Base-by-base conservation (phyloP, 2,329 filamentous ascomycete species). In the Colletotrichum simmondsii region DNA sequence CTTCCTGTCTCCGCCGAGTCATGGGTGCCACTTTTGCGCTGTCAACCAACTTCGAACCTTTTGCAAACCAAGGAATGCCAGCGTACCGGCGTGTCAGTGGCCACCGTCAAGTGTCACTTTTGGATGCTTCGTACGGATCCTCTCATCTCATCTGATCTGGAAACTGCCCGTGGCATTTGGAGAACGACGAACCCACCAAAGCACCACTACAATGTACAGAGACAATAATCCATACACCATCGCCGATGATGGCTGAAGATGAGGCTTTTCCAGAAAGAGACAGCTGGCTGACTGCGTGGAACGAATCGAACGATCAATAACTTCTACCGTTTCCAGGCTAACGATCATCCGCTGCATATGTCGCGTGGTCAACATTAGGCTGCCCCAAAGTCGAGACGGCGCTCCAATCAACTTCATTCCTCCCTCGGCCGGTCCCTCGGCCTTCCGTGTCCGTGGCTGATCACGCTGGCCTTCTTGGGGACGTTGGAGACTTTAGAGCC, bases 371-470 rank as follows among this genome's bases (percentile, higher is more conserved):
- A 68, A 11, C 14, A 30, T 57, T 24, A 53, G 69, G 46, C 65
- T 8, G 5, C 6, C 54, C 32, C 5, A 60, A 42, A 19, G 52
- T 30, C 4, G 11, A 46, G 35, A 71, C 62, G 68, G 42, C 30
- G 19, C 30, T 65, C 37, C 22, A 62, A 32, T 52, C 42, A 28
- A 52, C 49, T 32, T 28, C 30, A 61, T 52, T 58, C 26, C 63
- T 61, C 30, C 53, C 63, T 71, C 70, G 59, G 59, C 70, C 70
- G 70, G 70, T 37, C 60, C 32, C 59, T 65, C 53, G 26, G 65
- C 30, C 66, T 72, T 72, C 70, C 70, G 70, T 61, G 66, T 61
- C 60, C 70, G 60, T 70, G 70, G 70, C 66, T 72, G 70, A 61
- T 72, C 70, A 72, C 70, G 60, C 60, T 70, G 60, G 42, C 5